Evolutionary conservation across 2,329 filamentous ascomycete species (phyloP).

Genomic region (Paecilomyces niveus): DNA sequence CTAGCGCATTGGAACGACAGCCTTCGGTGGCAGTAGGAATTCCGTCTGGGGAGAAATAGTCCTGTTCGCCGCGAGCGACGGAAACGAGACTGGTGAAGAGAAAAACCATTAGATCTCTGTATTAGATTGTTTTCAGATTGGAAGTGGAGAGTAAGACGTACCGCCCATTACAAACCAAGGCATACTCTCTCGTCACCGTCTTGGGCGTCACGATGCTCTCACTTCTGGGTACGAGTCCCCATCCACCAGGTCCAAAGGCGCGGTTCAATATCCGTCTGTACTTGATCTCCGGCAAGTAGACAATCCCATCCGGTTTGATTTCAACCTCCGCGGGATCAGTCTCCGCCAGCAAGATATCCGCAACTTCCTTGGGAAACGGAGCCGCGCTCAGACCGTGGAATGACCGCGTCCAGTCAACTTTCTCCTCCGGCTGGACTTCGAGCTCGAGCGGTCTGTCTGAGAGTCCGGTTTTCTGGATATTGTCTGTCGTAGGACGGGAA

Average conservation of each 20-base stretch:
- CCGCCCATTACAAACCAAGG: conserved; percentile 80
- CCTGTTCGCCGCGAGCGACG: conserved; percentile 88
- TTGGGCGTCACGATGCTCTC: conserved; percentile 79
- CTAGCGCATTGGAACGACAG: conserved; percentile 94
- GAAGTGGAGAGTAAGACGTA: conserved; percentile 32
- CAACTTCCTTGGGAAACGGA: conserved; percentile 64
- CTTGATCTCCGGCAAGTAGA: conserved; percentile 97
- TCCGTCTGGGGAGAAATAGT: conserved; percentile 82
- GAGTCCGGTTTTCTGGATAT: conserved; percentile 33
- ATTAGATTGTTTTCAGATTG: not conserved
- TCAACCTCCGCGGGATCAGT: conserved; percentile 73
- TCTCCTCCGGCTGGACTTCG: conserved; percentile 24
- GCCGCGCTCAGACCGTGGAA: conserved; percentile 69
- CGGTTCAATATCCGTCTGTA: conserved; percentile 83
- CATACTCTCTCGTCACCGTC: conserved; percentile 83
- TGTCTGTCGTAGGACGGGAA: conserved; percentile 23
- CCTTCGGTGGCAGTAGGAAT: conserved; percentile 94
- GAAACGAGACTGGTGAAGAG: conserved; percentile 64
- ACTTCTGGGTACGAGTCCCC: conserved; percentile 84
- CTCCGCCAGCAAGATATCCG: conserved; percentile 60
- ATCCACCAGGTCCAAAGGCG: conserved; percentile 90
- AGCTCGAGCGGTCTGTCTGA: conserved; percentile 28
- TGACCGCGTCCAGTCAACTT: conserved; percentile 75
- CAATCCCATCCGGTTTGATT: conserved; percentile 93
- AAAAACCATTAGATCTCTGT: conserved; percentile 1